These are phyloP conservation scores for Populus tremula DNA, from an alignment of 345 rosid species.

Conservation along the genomic window DNA sequence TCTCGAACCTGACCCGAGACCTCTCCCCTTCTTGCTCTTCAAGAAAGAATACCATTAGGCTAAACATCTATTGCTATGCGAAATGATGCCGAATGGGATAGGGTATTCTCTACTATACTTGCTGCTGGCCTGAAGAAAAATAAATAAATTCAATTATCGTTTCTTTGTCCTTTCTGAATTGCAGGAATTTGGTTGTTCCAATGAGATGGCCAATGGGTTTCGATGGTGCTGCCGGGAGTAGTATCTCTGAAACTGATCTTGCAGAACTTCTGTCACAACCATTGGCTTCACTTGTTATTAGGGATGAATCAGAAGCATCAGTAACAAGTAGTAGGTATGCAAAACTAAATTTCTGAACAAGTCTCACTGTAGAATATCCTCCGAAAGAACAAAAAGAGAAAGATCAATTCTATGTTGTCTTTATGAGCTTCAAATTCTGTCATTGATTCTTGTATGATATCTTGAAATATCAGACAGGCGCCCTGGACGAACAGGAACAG, in stretches of 20 bases:
- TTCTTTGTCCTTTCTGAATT: not conserved
- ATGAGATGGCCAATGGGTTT: not conserved
- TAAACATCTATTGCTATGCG: too few species aligned
- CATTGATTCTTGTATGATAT: not conserved
- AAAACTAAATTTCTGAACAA: not conserved
- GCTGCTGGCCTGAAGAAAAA: too few species aligned
- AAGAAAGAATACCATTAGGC: too few species aligned
- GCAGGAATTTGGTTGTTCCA: constrained; percentile 1
- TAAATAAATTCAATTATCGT: not conserved
- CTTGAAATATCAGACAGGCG: not conserved
- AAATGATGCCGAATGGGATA: too few species aligned
- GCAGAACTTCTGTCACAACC: not conserved
- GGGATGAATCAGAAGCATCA: not conserved
- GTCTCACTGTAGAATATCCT: too few species aligned
- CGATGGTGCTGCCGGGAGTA: not conserved
- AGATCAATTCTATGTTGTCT: not conserved
- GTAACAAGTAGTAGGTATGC: not conserved
- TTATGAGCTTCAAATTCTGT: not conserved
- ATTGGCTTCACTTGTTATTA: not conserved
- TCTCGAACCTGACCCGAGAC: not conserved
- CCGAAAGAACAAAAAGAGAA: not conserved
- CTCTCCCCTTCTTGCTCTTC: not conserved
- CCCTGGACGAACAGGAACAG: not conserved
- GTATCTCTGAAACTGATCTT: not conserved
- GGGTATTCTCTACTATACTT: too few species aligned